These are phyloP conservation scores for Orbilia blumenaviensis DNA, from an alignment of 2,329 filamentous ascomycete species.

Conservation along the genomic window DNA sequence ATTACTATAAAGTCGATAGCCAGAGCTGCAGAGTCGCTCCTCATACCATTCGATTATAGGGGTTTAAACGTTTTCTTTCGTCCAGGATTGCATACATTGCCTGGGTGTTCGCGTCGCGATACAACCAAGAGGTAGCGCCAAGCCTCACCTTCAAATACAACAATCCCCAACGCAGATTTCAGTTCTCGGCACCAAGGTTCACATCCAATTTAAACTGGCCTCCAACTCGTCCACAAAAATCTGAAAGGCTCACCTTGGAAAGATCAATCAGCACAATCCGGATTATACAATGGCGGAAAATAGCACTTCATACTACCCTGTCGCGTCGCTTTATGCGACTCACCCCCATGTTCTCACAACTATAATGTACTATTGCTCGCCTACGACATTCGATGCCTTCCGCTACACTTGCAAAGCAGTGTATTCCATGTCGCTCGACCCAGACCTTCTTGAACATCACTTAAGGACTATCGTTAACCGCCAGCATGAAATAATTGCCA, in stretches of 20 bases:
- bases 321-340: slow-evolving; percentile 11
- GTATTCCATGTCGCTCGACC: slow-evolving; percentile 49
- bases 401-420: slow-evolving; percentile 46
- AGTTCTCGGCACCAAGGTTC: too few species aligned
- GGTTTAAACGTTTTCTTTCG: too few species aligned
- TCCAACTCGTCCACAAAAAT: too few species aligned
- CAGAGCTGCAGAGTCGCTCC: too few species aligned
- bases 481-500: slow-evolving; percentile 6
- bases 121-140: too few species aligned
- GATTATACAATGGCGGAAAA: background rate
- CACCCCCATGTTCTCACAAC: slow-evolving; percentile 37
- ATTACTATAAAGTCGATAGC: too few species aligned
- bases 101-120: too few species aligned
- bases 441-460: slow-evolving; percentile 28
- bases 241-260: background rate
- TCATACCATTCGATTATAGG: too few species aligned
- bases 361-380: slow-evolving; percentile 34
- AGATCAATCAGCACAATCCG: background rate
- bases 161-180: too few species aligned
- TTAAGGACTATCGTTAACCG: slow-evolving; percentile 25
- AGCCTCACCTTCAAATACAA: too few species aligned
- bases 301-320: background rate
- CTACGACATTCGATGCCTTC: slow-evolving; percentile 45
- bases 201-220: too few species aligned
- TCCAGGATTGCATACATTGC: too few species aligned